Conservation (phyloP, 768 basidiomycete genomes). For the Nidularia pulvinata region DNA sequence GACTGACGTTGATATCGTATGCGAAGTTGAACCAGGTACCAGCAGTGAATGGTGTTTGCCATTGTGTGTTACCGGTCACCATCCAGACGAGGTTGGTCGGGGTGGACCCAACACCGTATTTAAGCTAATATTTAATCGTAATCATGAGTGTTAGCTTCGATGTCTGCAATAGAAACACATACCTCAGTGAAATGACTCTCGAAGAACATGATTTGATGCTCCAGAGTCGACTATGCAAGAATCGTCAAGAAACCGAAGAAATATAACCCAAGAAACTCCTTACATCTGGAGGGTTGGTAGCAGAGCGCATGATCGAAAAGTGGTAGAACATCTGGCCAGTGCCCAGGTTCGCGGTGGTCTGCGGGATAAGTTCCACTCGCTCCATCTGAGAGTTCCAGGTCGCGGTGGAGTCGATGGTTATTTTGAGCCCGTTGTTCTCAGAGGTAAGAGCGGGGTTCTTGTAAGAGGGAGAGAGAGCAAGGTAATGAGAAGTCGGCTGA, state of each 20-base stretch:
- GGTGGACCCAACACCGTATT: slow-evolving; percentile 54
- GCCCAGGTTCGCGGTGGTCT: slow-evolving; percentile 53
- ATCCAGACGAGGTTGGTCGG: slow-evolving; percentile 53
- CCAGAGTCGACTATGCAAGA: slow-evolving; percentile 38
- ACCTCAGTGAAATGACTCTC: slow-evolving; percentile 67
- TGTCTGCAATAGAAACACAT: background rate
- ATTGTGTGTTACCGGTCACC: slow-evolving; percentile 41
- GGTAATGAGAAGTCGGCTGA: slow-evolving; percentile 48
- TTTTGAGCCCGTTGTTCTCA: slow-evolving; percentile 48
- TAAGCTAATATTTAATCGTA: slow-evolving; percentile 29
- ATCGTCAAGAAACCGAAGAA: background rate
- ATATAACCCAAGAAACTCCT: slow-evolving; percentile 9
- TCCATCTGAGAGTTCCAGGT: slow-evolving; percentile 58
- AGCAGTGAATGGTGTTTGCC: slow-evolving; percentile 48
- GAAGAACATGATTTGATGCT: slow-evolving; percentile 65
- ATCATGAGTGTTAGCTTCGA: background rate
- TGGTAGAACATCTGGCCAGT: slow-evolving; percentile 61
- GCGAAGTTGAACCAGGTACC: slow-evolving; percentile 67
- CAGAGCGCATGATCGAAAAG: slow-evolving; percentile 50
- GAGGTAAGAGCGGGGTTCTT: slow-evolving; percentile 58
- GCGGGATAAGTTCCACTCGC: slow-evolving; percentile 39
- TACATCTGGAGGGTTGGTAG: slow-evolving; percentile 53
- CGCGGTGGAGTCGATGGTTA: slow-evolving; percentile 53
- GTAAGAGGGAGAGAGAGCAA: slow-evolving; percentile 46
- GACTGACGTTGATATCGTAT: slow-evolving; percentile 59